phyloP scores from a whole-genome alignment of 805 yeast genomes.

The Lipomyces yamadae region DNA sequence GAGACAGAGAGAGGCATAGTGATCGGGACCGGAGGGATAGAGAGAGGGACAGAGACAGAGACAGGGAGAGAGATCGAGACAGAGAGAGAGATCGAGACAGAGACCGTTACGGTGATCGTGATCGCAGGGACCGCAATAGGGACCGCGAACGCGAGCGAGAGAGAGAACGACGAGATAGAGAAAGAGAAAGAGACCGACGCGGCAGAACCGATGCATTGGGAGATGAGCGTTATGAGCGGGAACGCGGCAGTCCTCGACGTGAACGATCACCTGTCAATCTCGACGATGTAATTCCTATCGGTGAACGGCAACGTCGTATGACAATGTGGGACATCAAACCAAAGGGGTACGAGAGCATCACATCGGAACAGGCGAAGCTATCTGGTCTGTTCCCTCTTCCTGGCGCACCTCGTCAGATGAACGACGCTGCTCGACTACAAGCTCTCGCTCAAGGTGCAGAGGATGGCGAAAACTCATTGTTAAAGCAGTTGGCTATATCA shows the following conservation, averaged over 20 bases:
- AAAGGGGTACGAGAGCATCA: constrained; percentile 70
- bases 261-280: constrained; percentile 44
- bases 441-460: constrained; percentile 17
- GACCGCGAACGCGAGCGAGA: constrained; percentile 34
- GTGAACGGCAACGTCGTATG: constrained; percentile 54
- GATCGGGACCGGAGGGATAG: constrained; percentile 35
- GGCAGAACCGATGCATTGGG: constrained; percentile 5
- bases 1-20: constrained; percentile 33
- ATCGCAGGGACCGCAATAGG: constrained; percentile 35
- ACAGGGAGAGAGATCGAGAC: constrained; percentile 36
- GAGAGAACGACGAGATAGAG: constrained; percentile 22
- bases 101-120: constrained; percentile 32
- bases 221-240: constrained; percentile 16
- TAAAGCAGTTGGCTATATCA: constrained; percentile 27
- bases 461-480: constrained; percentile 19
- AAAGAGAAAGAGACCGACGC: constrained; percentile 12
- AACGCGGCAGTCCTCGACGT: constrained; percentile 21
- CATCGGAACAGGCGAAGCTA: constrained; percentile 76
- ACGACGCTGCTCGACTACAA: constrained; percentile 29
- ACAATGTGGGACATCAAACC: constrained; percentile 77
- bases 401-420: constrained; percentile 53
- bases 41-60: constrained; percentile 29
- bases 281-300: constrained; percentile 53
- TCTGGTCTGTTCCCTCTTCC: constrained; percentile 81
- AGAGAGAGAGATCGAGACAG: constrained; percentile 27